Evolutionary conservation across 1,284 basidiomycete genomes (phyloP), one percentile per base, ranked within the genome.

Genomic region (Veloporphyrellus conicus): DNA sequence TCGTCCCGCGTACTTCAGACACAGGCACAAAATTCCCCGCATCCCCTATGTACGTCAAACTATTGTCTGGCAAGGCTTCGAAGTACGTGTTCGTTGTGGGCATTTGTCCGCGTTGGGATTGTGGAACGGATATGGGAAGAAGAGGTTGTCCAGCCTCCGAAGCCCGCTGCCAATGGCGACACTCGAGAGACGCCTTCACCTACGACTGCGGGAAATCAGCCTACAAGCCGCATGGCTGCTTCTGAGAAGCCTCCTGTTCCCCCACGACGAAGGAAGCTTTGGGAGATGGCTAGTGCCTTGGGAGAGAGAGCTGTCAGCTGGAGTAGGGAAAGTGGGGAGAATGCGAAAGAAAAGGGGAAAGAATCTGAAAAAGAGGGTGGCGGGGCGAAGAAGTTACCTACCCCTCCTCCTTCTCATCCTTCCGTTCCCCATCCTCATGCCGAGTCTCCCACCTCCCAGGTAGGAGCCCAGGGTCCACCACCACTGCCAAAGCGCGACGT

Each of bases 51-150:
- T 60, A 71, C 76, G 19, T 79, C 77, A 39, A 81, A 85, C 12
- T 93, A 90, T 81, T 93, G 90, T 61, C 72, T 93, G 10, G 64
- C 75, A 3, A 78, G 91, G 7, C 71, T 96, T 16, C 79, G 93
- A 11, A 78, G 86, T n/a, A 91, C 92, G 16, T 95, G 93, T 66
- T 87, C 87, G 10, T 73, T 96, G 20, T 96, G 93, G 91, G 82
- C 87, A 18, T 96, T 91, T 62, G 79, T 96, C 33, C 81, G 91
- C 25, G 82, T 79, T 1, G 81, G 86, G 15, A 74, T 96, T 48
- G 75, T 95, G 25, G 87, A 91, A 51, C 85, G 84, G 47, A 71
- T 96, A 3, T 92, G 93, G 87, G 81, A 90, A 49, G 91, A 93
- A 55, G 88, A 87, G 52, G 70, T 76, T 22, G 61, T 73, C n/a